Evolutionary conservation across 129 eudicot species (phyloP), one percentile per base, ranked within the genome.

Genomic region (Chrysanthemum makinoi): DNA sequence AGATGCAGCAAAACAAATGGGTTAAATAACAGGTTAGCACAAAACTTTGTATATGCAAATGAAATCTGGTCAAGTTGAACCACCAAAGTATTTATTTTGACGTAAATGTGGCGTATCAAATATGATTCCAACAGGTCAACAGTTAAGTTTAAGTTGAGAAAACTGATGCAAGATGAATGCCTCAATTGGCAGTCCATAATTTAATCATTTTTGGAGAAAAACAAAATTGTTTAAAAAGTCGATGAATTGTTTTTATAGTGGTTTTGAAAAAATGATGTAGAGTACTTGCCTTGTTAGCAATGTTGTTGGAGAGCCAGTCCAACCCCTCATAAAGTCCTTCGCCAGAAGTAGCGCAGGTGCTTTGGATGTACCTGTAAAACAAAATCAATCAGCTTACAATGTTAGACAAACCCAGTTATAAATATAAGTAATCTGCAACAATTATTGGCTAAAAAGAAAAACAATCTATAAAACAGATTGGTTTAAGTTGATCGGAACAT

Each of bases 321-420:
- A 95, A 75, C 24, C 99, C 99, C 72, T 95, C 99, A 12, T 95
- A 95, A 44, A 95, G 97, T 22, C 99, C 99, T 83, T 95, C 99
- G 18, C 99, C 99, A 39, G 99, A 90, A 66, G 99, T 95, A 30
- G 99, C 99, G 75, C 99, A 95, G 57, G 99, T 90, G 89, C 99
- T 95, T 91, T 95, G 99, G 79, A 95, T 95, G 83, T 95, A 95
- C 99, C 99, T 95, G 86, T 24, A 35, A 62, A 46, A 24, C 30
- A 62, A 49, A 47, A 47, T 12, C 2, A 22, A 67, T 16, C 11
- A 11, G 19, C 3, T 67, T 33, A 50, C 48, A 57, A 76, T 13
- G 3, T 65, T 17, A 65, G 1, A 28, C 33, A 28, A 28, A 28
- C 33, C 33, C 33, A 26, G 30, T 28, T 28, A 28, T 28, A 13